Percentiles rank a stretch among this genome's conserved stretches.
Conservation (phyloP, 2,329 filamentous ascomycete species). For the Plenodomus biglobosus region DNA sequence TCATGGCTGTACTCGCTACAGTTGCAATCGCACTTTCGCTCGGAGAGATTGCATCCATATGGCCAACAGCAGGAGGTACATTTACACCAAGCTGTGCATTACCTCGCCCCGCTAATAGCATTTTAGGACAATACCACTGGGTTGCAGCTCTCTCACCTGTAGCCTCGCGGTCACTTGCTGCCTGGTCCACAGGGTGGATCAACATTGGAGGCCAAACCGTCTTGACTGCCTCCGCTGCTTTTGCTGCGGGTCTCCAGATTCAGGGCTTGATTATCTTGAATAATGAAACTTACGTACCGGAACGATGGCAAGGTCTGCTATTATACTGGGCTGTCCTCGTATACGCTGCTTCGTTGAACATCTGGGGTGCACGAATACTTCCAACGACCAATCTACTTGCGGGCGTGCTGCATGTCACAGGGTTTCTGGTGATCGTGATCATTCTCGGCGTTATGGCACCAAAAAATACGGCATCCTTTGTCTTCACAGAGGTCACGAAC, state of each 20-base stretch:
- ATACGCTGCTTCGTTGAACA: conserved; percentile 47
- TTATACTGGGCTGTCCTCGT: conserved; percentile 51
- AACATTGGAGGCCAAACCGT: conserved; percentile 52
- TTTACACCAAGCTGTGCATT: conserved; percentile 30
- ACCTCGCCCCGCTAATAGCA: neutral
- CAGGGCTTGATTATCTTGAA: conserved; percentile 51
- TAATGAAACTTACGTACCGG: conserved; percentile 44
- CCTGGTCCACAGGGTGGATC: conserved; percentile 49
- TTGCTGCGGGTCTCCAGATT: conserved; percentile 49
- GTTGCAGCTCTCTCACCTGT: conserved; percentile 45
- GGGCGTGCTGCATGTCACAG: conserved; percentile 20
- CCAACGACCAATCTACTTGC: conserved; percentile 43
- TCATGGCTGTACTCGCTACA: conserved; percentile 54
- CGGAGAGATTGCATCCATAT: conserved; percentile 71
- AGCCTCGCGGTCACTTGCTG: conserved; percentile 39
- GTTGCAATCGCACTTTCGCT: conserved; percentile 69
- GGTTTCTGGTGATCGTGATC: conserved; percentile 18
- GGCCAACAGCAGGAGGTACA: conserved; percentile 68
- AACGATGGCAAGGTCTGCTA: conserved; percentile 52
- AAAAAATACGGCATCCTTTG: conserved; percentile 20
- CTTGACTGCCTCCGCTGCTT: conserved; percentile 52
- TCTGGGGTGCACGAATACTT: conserved; percentile 46
- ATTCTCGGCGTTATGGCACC: conserved; percentile 24
- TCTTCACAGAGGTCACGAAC: conserved; percentile 23
- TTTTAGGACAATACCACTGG: conserved; percentile 51